phyloP scores from a whole-genome alignment of 352 stramenopile species.

The Pythium apleroticum region DNA sequence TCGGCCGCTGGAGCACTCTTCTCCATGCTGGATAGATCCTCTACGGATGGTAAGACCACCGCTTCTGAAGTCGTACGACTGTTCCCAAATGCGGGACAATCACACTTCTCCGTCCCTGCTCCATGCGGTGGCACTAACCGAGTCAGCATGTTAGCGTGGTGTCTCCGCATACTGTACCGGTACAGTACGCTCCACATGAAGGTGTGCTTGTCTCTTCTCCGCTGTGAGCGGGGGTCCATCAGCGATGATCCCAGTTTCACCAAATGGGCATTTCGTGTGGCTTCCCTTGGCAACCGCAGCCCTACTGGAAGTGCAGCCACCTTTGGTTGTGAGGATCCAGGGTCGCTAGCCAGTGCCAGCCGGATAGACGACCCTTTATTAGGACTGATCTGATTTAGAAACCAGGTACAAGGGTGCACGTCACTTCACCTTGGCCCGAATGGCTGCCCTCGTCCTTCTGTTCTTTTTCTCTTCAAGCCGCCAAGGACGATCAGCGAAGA shows the following conservation, averaged over 20 bases:
- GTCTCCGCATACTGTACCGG: background rate
- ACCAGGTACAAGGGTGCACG: background rate
- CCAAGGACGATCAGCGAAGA: conserved; percentile 1
- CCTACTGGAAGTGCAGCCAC: conserved; percentile 3
- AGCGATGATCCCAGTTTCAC: background rate
- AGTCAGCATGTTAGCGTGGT: background rate
- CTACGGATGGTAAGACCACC: background rate
- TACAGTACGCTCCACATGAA: no score
- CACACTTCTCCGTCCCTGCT: background rate
- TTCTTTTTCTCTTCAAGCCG: conserved; percentile 5
- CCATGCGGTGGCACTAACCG: background rate
- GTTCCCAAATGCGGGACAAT: background rate
- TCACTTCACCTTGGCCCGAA: background rate
- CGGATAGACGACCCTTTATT: conserved; percentile 1
- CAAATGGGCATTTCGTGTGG: conserved; percentile 1
- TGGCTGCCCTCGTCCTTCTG: conserved; percentile 1
- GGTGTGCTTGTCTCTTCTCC: no score
- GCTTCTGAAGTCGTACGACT: background rate
- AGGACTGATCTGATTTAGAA: conserved; percentile 6
- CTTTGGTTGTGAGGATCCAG: background rate
- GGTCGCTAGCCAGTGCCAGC: conserved; percentile 1
- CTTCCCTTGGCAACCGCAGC: background rate
- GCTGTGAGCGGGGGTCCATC: no score
- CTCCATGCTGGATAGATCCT: background rate
- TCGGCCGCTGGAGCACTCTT: background rate